Base-by-base conservation (phyloP, 805 yeast species). In the Yamadazyma akitaensis region DNA sequence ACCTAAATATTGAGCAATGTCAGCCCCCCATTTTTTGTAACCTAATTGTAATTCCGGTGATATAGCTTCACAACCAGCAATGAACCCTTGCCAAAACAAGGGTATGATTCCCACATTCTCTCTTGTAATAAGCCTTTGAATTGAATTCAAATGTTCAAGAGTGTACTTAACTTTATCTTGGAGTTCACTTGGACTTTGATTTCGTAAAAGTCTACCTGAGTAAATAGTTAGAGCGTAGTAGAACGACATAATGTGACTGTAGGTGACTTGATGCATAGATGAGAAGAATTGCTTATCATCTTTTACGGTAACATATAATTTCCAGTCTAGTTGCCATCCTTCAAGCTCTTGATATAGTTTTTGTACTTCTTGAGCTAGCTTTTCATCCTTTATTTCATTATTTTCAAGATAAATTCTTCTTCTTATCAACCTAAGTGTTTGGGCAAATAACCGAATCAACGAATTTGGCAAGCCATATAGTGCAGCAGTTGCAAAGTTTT, bases 401-500 rank as follows among this genome's bases (percentile, higher is more conserved):
- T 70, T 73, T 37, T 68, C 68, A 54, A 75, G 77, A 56, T 78
- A 79, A 47, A 80, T 75, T 48, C 81, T 84, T 48, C 81, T 77
- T 43, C 91, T 72, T 14, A 86, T 72, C 31, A 87, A 61, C 48
- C 80, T 80, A 2, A 85, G 88, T 13, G 86, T 82, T 51, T 85
- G 88, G 48, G 85, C 78, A 64, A 89, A 87, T 44, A 88, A 65
- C 18, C 82, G 56, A 46, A 88, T 83, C 37, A 89, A 68, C 2
- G 96, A 85, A 57, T 86, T 88, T 7, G 96, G 96, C 46, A 89
- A 68, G 0, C 96, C 96, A 60, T 87, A 88, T 42, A 88, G 69
- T 0, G 91, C 87, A 62, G 86, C 95, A 1, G 91, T 83, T 8
- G 90, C 82, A 51, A 84, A 73, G 44, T 78, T 72, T 51, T 80